These are phyloP conservation scores for Taiozyma sp. DNA, from an alignment of 1,139 yeast genomes.

Conservation along the genomic window DNA sequence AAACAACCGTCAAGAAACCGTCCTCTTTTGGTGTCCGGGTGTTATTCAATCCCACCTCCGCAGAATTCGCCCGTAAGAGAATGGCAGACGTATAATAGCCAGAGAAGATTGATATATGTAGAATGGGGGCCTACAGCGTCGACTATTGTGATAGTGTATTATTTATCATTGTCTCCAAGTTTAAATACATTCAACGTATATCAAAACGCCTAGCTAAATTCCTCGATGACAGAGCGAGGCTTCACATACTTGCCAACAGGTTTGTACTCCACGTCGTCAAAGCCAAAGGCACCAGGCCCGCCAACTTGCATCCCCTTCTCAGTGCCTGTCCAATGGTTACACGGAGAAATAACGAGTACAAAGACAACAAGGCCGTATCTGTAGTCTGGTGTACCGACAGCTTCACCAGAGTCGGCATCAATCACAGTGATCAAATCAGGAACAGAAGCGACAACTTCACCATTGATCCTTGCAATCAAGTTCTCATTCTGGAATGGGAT, in stretches of 20 bases:
- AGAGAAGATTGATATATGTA: too few species aligned
- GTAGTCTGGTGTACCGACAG: constrained; percentile 43
- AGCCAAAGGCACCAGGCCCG: constrained; percentile 34
- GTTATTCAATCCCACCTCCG: neutral
- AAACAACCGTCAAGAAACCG: neutral
- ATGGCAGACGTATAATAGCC: neutral
- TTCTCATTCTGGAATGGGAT: constrained; percentile 45
- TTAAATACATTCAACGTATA: too few species aligned
- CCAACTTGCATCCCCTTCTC: constrained; percentile 33
- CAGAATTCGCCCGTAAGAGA: neutral
- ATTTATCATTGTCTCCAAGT: neutral
- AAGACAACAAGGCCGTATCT: constrained; percentile 38
- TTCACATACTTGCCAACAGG: constrained; percentile 32
- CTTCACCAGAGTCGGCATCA: constrained; percentile 39
- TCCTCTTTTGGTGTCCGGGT: constrained; percentile 2
- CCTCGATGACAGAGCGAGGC: constrained; percentile 38
- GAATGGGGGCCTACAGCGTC: neutral
- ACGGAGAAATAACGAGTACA: constrained; percentile 37
- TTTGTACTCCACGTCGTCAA: constrained; percentile 30
- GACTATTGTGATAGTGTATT: neutral
- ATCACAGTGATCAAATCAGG: constrained; percentile 42
- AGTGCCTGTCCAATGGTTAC: constrained; percentile 33
- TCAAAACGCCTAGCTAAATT: constrained; percentile 18
- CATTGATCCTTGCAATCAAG: constrained; percentile 25
- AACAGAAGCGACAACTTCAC: constrained; percentile 31